Conservation (phyloP, 495 filamentous ascomycete species). For the Hamigera avellanea region DNA sequence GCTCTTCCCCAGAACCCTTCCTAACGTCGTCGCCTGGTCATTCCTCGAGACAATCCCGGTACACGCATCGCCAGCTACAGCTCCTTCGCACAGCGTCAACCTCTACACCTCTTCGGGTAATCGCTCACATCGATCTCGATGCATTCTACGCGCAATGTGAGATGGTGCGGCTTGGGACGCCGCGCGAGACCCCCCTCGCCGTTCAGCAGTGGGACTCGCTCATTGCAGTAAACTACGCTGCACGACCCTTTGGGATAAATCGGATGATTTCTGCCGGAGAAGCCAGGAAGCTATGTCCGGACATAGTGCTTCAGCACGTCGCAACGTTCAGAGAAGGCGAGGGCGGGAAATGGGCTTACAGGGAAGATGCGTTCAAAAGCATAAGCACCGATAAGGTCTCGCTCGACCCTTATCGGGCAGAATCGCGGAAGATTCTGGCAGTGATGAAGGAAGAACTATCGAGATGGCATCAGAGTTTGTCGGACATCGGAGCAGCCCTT, state of each 20-base stretch:
- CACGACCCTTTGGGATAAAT: constrained; percentile 65
- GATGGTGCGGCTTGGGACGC: constrained; percentile 67
- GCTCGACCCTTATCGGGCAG: constrained; percentile 80
- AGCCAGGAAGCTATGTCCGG: constrained; percentile 80
- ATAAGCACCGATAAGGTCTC: constrained; percentile 88
- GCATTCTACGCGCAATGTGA: constrained; percentile 98
- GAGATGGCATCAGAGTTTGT: constrained; percentile 16
- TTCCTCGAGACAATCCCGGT: constrained; percentile 48
- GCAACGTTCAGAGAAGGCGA: constrained; percentile 92
- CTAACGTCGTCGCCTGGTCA: constrained; percentile 17
- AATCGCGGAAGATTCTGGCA: constrained; percentile 72
- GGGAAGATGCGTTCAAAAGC: constrained; percentile 58
- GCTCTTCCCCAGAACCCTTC: constrained; percentile 18
- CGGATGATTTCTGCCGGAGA: constrained; percentile 64
- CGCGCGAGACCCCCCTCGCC: constrained; percentile 69
- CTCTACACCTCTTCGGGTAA: constrained; percentile 68
- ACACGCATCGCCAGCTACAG: constrained; percentile 73
- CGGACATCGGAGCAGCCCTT: constrained; percentile 9
- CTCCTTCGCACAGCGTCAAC: constrained; percentile 61
- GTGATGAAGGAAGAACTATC: constrained; percentile 65
- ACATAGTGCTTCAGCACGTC: constrained; percentile 79
- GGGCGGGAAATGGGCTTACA: constrained; percentile 74
- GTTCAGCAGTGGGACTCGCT: constrained; percentile 76
- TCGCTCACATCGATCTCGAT: constrained; percentile 91
- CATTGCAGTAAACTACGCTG: constrained; percentile 94